These are phyloP conservation scores for Trichoderma oligosporum DNA, from an alignment of 2,329 filamentous ascomycete genomes.

Conservation along the genomic window DNA sequence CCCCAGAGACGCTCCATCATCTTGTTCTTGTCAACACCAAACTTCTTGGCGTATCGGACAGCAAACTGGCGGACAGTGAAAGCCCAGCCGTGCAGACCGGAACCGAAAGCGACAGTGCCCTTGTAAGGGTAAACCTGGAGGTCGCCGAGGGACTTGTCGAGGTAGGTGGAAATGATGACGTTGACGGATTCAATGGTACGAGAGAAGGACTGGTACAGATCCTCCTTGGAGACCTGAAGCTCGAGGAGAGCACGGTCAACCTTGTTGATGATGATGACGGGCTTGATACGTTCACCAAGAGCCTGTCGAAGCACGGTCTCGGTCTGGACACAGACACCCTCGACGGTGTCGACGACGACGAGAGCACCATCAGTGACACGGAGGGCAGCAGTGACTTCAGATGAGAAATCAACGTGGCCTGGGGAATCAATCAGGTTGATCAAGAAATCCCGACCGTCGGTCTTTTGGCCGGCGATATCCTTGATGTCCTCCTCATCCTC, in stretches of 20 bases:
- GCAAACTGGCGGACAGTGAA: conserved; percentile 99
- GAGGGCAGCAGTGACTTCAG: conserved; percentile 97
- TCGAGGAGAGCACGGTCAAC: conserved; percentile 99
- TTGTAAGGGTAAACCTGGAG: conserved; percentile 97
- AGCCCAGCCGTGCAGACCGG: conserved; percentile 99
- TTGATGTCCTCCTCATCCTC: conserved; percentile 81
- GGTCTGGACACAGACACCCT: conserved; percentile 99
- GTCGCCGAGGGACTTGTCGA: conserved; percentile 94
- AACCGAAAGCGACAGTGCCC: conserved; percentile 98
- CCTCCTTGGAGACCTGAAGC: conserved; percentile 97
- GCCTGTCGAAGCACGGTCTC: conserved; percentile 99
- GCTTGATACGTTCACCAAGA: conserved; percentile 99
- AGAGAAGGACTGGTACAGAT: conserved; percentile 99
- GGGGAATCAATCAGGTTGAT: conserved; percentile 99
- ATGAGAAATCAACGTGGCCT: conserved; percentile 99
- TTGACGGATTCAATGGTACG: conserved; percentile 99
- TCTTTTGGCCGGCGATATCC: conserved; percentile 86
- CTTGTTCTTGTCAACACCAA: conserved; percentile 99
- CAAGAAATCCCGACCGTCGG: conserved; percentile 92
- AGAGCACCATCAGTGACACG: conserved; percentile 99
- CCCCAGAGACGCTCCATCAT: conserved; percentile 99
- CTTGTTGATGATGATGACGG: conserved; percentile 99
- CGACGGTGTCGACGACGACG: conserved; percentile 98
- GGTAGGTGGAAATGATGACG: conserved; percentile 99
- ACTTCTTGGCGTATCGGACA: conserved; percentile 96